A percentile compares a stretch with the other conserved stretches of the same genome.
These are phyloP conservation scores for Cochlearia excelsa DNA, from an alignment of 345 rosid species.

Conservation along the genomic window DNA sequence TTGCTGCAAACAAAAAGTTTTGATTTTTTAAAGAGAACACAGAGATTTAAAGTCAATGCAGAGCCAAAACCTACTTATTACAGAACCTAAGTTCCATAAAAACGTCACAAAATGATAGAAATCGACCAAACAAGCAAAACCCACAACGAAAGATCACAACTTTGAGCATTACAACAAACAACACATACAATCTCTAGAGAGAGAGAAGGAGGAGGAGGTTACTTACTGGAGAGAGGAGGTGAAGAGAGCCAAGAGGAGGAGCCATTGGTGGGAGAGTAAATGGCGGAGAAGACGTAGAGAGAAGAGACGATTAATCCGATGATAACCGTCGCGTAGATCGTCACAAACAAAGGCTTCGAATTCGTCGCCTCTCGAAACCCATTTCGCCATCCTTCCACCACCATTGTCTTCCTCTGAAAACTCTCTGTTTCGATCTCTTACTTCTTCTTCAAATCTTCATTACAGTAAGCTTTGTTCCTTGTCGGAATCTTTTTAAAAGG, in stretches of 20 bases:
- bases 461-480: constrained; percentile 16
- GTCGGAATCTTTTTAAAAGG: background rate
- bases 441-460: constrained; percentile 33
- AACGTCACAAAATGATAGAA: constrained; percentile 8
- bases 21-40: background rate
- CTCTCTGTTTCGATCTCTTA: constrained; percentile 1
- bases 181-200: background rate
- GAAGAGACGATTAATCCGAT: constrained; percentile 73
- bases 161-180: constrained; percentile 1
- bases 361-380: constrained; percentile 62
- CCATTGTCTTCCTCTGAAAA: constrained; percentile 23
- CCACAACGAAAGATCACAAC: constrained; percentile 6
- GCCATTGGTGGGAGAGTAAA: constrained; percentile 55
- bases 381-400: constrained; percentile 68
- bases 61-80: constrained; percentile 2
- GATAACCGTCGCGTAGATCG: constrained; percentile 77
- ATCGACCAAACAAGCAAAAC: constrained; percentile 5
- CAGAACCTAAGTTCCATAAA: constrained; percentile 13
- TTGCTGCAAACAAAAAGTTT: background rate
- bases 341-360: constrained; percentile 73
- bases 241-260: constrained; percentile 62
- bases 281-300: constrained; percentile 80
- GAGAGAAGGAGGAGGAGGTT: background rate
- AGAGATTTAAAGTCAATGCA: constrained; percentile 27
- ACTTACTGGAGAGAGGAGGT: constrained; percentile 40